phyloP scores from a whole-genome alignment of 2,329 filamentous ascomycete genomes.

The Nectriaceae sp. region DNA sequence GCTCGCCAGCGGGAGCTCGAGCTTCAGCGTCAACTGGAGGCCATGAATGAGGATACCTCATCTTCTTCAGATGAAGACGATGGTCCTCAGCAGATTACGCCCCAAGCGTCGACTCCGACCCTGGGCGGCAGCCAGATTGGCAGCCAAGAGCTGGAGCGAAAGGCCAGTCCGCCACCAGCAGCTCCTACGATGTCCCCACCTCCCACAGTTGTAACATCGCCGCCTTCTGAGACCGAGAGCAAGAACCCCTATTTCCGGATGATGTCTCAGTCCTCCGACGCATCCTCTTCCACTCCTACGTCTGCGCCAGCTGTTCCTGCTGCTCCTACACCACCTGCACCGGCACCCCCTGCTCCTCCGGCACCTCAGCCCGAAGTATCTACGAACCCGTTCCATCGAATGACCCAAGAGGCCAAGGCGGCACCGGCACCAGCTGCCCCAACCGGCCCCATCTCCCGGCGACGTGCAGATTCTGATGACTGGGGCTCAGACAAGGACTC shows the following conservation, averaged over 20 bases:
- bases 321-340: constrained; percentile 41
- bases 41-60: constrained; percentile 71
- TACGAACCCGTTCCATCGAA: constrained; percentile 95
- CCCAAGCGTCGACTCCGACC: constrained; percentile 61
- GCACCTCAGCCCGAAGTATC: constrained; percentile 58
- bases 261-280: constrained; percentile 69
- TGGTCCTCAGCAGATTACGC: constrained; percentile 68
- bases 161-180: constrained; percentile 45
- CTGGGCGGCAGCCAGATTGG: constrained; percentile 52
- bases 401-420: constrained; percentile 65
- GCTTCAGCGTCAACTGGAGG: constrained; percentile 82
- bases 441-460: constrained; percentile 50
- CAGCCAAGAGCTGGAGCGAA: constrained; percentile 57
- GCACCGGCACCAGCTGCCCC: constrained; percentile 40
- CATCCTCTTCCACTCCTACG: constrained; percentile 44
- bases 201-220: constrained; percentile 53
- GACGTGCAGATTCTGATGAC: constrained; percentile 62
- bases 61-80: constrained; percentile 82
- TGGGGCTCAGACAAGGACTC: constrained; percentile 78
- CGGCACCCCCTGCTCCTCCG: constrained; percentile 36
- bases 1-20: constrained; percentile 89
- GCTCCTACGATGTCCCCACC: constrained; percentile 47
- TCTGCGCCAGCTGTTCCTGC: constrained; percentile 46
- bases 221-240: constrained; percentile 70
- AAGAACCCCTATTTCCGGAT: constrained; percentile 96